A percentile compares a stretch with the other conserved stretches of the same genome.
phyloP scores from a whole-genome alignment of 2,329 filamentous ascomycete species.

The Bipolaris oryzae region DNA sequence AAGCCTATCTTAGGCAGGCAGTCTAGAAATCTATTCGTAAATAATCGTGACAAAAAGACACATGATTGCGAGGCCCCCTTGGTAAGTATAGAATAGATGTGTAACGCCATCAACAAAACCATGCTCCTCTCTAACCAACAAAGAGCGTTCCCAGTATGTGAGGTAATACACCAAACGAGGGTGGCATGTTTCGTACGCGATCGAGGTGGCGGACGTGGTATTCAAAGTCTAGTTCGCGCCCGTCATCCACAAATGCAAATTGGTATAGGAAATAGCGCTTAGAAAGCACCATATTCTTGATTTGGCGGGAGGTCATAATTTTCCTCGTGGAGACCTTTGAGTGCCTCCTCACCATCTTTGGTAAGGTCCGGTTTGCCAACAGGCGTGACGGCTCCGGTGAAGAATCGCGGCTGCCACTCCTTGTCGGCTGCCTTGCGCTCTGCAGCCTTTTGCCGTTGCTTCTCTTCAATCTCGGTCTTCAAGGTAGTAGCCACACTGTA shows the following conservation, averaged over 20 bases:
- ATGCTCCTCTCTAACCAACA: slow-evolving; percentile 20
- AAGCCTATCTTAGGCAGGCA: slow-evolving; percentile 8
- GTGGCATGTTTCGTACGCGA: slow-evolving; percentile 9
- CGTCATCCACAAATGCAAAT: slow-evolving; percentile 4
- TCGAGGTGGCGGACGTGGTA: slow-evolving; percentile 19
- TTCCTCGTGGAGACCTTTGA: slow-evolving; percentile 62
- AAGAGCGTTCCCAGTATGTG: slow-evolving; percentile 6
- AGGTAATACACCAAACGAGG: slow-evolving; percentile 15
- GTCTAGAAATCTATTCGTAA: slow-evolving; percentile 16
- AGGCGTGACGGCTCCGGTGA: slow-evolving; percentile 67
- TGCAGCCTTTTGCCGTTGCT: slow-evolving; percentile 82
- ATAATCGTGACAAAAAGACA: slow-evolving; percentile 13
- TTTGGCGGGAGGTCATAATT: slow-evolving; percentile 57
- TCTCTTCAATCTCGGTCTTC: slow-evolving; percentile 91
- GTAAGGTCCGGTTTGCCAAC: slow-evolving; percentile 68
- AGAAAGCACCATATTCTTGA: slow-evolving; percentile 50
- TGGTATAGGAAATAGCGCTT: slow-evolving; percentile 2
- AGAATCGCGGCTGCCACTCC: slow-evolving; percentile 87
- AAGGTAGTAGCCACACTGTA: slow-evolving; percentile 81
- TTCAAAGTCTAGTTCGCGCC: slow-evolving; percentile 20
- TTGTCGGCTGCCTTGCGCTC: slow-evolving; percentile 73
- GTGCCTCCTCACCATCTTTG: slow-evolving; percentile 63
- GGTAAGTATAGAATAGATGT: slow-evolving; percentile 7
- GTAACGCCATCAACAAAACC: slow-evolving; percentile 18
- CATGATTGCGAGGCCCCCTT: background rate